A percentile compares a stretch with the other conserved stretches of the same genome.
These are phyloP conservation scores for Zasmidium cellare DNA, from an alignment of 2,329 filamentous ascomycete species.

Conservation along the genomic window DNA sequence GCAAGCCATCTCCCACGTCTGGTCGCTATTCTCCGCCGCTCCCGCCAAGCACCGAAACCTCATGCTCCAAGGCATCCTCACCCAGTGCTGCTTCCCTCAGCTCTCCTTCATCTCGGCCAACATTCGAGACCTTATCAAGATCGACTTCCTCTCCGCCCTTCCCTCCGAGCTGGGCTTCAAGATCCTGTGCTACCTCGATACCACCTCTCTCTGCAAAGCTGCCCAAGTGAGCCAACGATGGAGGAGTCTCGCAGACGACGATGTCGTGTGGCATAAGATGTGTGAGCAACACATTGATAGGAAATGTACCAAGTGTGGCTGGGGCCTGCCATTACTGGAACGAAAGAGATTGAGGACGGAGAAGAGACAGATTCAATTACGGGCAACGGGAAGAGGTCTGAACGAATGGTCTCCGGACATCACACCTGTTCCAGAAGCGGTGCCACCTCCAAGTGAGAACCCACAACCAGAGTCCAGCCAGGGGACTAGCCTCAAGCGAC, in stretches of 20 bases:
- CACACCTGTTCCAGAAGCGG: conserved; percentile 47
- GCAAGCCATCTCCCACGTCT: conserved; percentile 94
- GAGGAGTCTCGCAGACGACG: conserved; percentile 89
- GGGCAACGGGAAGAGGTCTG: conserved; percentile 60
- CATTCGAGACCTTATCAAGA: conserved; percentile 92
- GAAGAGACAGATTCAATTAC: conserved; percentile 77
- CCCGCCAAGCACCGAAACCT: conserved; percentile 91
- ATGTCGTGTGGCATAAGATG: conserved; percentile 97
- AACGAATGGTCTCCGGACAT: conserved; percentile 56
- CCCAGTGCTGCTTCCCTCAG: conserved; percentile 96
- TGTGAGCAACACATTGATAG: conserved; percentile 95
- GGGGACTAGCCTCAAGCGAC: conserved; percentile 18
- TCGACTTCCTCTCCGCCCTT: conserved; percentile 89
- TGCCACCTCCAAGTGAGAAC: conserved; percentile 2
- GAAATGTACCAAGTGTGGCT: conserved; percentile 93
- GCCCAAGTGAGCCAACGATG: conserved; percentile 89
- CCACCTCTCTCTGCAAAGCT: conserved; percentile 90
- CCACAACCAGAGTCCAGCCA: neutral
- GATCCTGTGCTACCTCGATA: conserved; percentile 90
- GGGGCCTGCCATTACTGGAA: conserved; percentile 88
- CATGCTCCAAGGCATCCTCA: conserved; percentile 94
- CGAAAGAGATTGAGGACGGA: conserved; percentile 83
- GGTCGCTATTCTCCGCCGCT: conserved; percentile 95
- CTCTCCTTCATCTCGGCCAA: conserved; percentile 88
- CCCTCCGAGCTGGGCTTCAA: conserved; percentile 91